Conservation (phyloP, 345 rosid species). For the Firmiana major region DNA sequence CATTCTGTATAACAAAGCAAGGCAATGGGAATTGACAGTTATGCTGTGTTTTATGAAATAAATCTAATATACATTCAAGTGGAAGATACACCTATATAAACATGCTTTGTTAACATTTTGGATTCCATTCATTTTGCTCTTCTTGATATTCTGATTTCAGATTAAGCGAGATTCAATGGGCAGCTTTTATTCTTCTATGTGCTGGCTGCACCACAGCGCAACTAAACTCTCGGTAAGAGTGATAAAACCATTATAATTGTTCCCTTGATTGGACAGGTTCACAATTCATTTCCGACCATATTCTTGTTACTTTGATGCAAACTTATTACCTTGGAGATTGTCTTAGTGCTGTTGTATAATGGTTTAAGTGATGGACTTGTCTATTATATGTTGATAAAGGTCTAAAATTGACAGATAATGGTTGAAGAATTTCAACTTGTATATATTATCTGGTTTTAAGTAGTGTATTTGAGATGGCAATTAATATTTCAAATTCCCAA, state of each 20-base stretch:
- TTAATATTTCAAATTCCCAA: not conserved
- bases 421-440: not conserved
- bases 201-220: conserved; percentile 99
- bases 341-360: not conserved
- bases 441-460: not conserved
- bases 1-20: not conserved
- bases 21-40: not conserved
- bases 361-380: not conserved
- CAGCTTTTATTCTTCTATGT: conserved; percentile 85
- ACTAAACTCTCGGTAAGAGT: conserved; percentile 75
- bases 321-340: not conserved
- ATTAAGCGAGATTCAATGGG: conserved; percentile 96
- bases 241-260: not conserved
- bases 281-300: not conserved
- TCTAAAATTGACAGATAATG: not conserved
- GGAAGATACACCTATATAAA: conserved; percentile 1
- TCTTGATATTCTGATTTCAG: conserved; percentile 33
- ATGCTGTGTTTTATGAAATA: conserved; percentile 5
- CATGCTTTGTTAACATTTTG: not conserved
- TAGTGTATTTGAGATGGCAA: not conserved
- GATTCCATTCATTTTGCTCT: not conserved
- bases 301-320: not conserved
- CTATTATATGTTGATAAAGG: conserved; percentile 4
- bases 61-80: not conserved
- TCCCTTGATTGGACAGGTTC: conserved; percentile 6